Base-by-base conservation (phyloP, 164 flowering plant genomes). In the Kalanchoe fedtschenkoi region DNA sequence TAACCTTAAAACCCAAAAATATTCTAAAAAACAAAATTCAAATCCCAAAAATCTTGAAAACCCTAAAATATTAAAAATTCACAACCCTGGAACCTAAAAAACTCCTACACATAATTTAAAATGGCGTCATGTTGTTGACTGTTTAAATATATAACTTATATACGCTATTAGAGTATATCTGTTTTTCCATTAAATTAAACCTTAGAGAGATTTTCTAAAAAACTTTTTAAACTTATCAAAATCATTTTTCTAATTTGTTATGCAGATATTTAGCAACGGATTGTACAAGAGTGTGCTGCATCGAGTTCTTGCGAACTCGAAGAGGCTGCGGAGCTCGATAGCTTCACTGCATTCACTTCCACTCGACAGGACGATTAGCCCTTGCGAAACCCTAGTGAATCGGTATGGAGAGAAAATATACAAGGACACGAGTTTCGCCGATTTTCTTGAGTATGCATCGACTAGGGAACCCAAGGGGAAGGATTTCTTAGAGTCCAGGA, bases 251-350 rank as follows among this genome's bases (percentile, higher is more conserved):
- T 46, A 3, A n/a, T 17, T 28, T 24, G 32, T 47, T 13, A 51
- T 0, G 5, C 56, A 51, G 30, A 51, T 51, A 24, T 51, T 51
- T 26, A 51, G 56, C 32, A 51, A 51, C 14, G 56, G 56, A 4
- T 22, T 26, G 30, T 51, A 51, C 56, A 51, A 51, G 32, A 51
- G 56, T 9, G 54, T 47, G 21, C 54, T 47, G 28, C 54, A 47
- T 13, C 21, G 54, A 47, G 54, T 47, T 24, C 2, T 47, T 47
- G 54, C 54, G 4, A 51, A 51, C 26, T 51, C 56, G 16, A 47
- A 47, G 28, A 47, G 54, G 54, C 9, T 47, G 54, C 28, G 54
- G 54, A 47, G 28, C 9, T 47, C 54, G 22, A 29, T 47, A 3
- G 54, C 54, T 4, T 47, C 54, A 7, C 54, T 47, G 28, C 54